These are phyloP conservation scores for Cairneyella variabilis DNA, from an alignment of 495 filamentous ascomycete species.

Conservation along the genomic window DNA sequence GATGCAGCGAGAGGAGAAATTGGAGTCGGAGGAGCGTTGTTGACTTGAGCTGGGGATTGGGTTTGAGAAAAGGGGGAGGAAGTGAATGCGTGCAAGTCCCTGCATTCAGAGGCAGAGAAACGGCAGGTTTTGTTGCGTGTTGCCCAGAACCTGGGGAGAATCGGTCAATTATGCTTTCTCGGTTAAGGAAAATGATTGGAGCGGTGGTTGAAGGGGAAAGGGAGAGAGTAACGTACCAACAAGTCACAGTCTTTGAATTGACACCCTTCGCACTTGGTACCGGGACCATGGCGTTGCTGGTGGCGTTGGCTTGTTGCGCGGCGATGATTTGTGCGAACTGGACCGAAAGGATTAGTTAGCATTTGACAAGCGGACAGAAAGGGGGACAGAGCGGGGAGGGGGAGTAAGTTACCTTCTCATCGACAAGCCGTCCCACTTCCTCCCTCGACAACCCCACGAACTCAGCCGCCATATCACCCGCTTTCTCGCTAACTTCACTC, in stretches of 20 bases:
- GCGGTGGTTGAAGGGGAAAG: neutral
- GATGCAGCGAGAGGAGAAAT: neutral
- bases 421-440: slow-evolving; percentile 4
- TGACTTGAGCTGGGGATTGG: slow-evolving; percentile 12
- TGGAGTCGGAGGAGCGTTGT: slow-evolving; percentile 13
- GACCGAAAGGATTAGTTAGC: neutral
- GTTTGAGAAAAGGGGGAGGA: neutral
- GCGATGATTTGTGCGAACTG: slow-evolving; percentile 14
- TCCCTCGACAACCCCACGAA: slow-evolving; percentile 5
- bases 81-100: slow-evolving; percentile 13
- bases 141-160: too few relatives aligned
- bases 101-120: slow-evolving; percentile 15
- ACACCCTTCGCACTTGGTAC: neutral
- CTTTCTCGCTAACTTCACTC: neutral
- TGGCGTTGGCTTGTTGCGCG: neutral
- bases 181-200: too few relatives aligned
- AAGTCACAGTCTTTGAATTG: slow-evolving; percentile 13
- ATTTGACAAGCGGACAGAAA: too few relatives aligned
- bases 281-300: neutral
- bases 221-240: slow-evolving; percentile 4
- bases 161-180: too few relatives aligned
- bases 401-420: slow-evolving; percentile 18
- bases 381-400: too few relatives aligned
- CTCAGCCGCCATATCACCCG: neutral
- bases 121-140: slow-evolving; percentile 16